These are phyloP conservation scores for Polygonum aviculare DNA, from an alignment of 148 eudicot species.

Conservation along the genomic window DNA sequence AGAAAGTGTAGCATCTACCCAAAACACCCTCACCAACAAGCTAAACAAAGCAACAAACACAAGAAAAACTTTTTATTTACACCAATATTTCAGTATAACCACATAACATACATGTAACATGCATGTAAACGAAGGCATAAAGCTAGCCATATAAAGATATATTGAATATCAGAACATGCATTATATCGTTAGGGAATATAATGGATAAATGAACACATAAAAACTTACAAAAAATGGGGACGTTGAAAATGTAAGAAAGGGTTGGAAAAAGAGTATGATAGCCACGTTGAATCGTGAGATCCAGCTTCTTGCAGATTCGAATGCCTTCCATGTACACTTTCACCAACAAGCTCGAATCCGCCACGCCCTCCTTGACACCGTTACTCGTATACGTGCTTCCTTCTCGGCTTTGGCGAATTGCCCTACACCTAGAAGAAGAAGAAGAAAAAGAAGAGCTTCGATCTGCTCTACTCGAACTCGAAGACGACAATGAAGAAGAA, in stretches of 20 bases:
- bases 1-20: too few relatives aligned
- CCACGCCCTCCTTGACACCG: background rate
- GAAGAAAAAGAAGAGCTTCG: conserved; percentile 18
- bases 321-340: conserved; percentile 34
- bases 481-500: background rate
- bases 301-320: conserved; percentile 26
- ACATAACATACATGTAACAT: too few relatives aligned
- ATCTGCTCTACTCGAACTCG: conserved; percentile 24
- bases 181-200: too few relatives aligned
- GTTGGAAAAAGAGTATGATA: conserved; percentile 20
- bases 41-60: too few relatives aligned
- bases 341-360: conserved; percentile 15
- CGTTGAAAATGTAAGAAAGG: conserved; percentile 26
- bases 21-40: too few relatives aligned
- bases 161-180: too few relatives aligned
- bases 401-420: background rate
- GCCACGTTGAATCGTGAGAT: conserved; percentile 18
- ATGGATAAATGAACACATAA: background rate
- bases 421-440: conserved; percentile 5
- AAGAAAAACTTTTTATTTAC: too few relatives aligned
- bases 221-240: conserved; percentile 27
- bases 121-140: too few relatives aligned
- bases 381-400: background rate
- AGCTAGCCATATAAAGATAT: too few relatives aligned
- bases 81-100: too few relatives aligned